A percentile compares a stretch with the other conserved stretches of the same genome.
Conservation (phyloP, 768 basidiomycete genomes). For the Pleurotus platypus region DNA sequence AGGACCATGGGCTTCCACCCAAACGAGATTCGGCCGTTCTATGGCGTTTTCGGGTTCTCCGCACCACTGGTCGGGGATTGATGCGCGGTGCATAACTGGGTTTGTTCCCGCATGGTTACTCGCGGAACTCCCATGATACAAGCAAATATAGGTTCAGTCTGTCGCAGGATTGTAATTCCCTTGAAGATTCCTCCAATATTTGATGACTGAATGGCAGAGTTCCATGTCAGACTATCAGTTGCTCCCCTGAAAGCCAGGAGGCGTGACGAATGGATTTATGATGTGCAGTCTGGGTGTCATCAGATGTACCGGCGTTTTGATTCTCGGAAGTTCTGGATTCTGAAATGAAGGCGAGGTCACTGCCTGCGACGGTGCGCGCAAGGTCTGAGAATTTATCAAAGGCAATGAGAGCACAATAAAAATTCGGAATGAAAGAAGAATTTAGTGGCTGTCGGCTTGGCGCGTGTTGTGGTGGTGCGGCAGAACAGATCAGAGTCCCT, state of each 20-base stretch:
- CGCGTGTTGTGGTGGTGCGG: neutral
- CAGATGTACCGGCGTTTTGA: neutral
- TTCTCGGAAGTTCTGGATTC: neutral
- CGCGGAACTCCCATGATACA: neutral
- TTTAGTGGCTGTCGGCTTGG: constrained; percentile 4
- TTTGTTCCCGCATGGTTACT: neutral
- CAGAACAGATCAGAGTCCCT: constrained; percentile 4
- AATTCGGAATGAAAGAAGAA: neutral
- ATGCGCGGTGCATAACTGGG: neutral
- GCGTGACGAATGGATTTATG: constrained; percentile 6
- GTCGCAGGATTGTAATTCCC: neutral
- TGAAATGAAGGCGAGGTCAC: neutral
- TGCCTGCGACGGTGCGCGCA: neutral
- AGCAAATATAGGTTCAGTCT: neutral
- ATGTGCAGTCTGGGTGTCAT: neutral
- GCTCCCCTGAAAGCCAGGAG: neutral
- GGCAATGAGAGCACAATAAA: neutral
- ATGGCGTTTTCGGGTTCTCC: too few species aligned
- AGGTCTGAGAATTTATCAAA: neutral
- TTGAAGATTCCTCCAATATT: neutral
- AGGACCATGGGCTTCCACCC: too few species aligned
- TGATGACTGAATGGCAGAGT: neutral
- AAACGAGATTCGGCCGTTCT: too few species aligned
- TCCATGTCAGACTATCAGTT: neutral
- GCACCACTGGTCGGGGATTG: too few species aligned